A percentile compares a stretch with the other conserved stretches of the same genome.
These are phyloP conservation scores for Cutaneotrichosporon dermatis DNA, from an alignment of 1,284 basidiomycete genomes.

Conservation along the genomic window DNA sequence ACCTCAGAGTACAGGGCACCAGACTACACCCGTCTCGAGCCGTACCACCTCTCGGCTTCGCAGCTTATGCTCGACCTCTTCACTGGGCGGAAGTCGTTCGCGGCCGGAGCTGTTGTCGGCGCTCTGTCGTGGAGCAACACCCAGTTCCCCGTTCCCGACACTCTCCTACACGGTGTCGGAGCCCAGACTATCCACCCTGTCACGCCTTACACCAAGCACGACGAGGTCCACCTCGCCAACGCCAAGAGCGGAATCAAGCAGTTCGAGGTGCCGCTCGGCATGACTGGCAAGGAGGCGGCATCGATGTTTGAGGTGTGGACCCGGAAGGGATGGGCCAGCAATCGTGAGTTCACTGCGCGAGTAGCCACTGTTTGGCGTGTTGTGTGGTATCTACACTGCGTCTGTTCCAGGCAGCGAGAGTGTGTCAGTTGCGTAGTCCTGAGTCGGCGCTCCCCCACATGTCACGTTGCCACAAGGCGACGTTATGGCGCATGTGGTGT, in stretches of 20 bases:
- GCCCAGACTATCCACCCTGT: conserved; percentile 27
- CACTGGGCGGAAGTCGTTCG: conserved; percentile 63
- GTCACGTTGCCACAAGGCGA: neutral
- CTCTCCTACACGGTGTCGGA: conserved; percentile 26
- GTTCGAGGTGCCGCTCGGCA: conserved; percentile 39
- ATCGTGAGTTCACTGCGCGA: conserved; percentile 21
- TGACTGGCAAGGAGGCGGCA: conserved; percentile 43
- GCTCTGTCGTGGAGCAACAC: conserved; percentile 35
- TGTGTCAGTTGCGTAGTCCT: no score
- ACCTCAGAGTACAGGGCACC: conserved; percentile 72
- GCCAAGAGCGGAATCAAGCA: conserved; percentile 33
- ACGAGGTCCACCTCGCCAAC: conserved; percentile 35
- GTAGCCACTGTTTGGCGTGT: no score
- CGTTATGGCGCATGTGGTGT: no score
- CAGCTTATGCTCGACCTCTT: conserved; percentile 72
- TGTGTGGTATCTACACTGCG: no score
- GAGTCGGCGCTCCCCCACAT: no score
- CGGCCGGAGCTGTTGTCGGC: conserved; percentile 35
- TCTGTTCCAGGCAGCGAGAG: no score
- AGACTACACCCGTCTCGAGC: conserved; percentile 64
- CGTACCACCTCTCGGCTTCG: conserved; percentile 77
- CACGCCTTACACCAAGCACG: conserved; percentile 38
- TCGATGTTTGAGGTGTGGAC: conserved; percentile 46
- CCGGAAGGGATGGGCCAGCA: conserved; percentile 39
- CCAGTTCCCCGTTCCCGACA: conserved; percentile 24